Percentiles rank a stretch among this genome's conserved stretches.
Evolutionary conservation across 2,329 filamentous ascomycete genomes (phyloP).

Genomic region (Aspergillus bombycis): DNA sequence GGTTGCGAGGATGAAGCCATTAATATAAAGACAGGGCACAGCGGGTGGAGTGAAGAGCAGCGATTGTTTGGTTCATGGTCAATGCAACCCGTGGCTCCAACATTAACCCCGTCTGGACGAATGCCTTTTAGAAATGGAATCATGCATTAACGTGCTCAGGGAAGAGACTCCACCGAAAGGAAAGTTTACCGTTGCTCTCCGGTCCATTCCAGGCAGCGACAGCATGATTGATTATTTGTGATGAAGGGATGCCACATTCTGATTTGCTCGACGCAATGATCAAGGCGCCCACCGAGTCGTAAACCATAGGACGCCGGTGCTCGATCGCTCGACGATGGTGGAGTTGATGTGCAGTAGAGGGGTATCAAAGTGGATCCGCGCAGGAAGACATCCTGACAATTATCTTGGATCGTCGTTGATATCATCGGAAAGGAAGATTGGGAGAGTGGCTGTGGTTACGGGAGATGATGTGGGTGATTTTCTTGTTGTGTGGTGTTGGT

Average conservation of each 20-base stretch:
- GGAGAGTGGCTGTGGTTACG: constrained; percentile 1
- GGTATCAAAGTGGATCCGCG: constrained; percentile 3
- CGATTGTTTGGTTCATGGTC: constrained; percentile 4
- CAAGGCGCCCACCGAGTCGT: constrained; percentile 13
- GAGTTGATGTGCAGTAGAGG: constrained; percentile 12
- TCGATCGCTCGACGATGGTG: constrained; percentile 6
- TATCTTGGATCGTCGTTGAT: constrained; percentile 7
- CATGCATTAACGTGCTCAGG: constrained; percentile 3
- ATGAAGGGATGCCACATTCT: constrained; percentile 4
- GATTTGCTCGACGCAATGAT: constrained; percentile 16
- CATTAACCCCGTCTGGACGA: constrained; percentile 19
- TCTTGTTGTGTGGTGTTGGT: background rate
- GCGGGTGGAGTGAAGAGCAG: constrained; percentile 8
- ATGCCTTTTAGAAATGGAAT: constrained; percentile 2
- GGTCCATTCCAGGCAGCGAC: constrained; percentile 2
- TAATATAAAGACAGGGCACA: constrained; percentile 18
- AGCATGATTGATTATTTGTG: constrained; percentile 2
- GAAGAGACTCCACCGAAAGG: constrained; percentile 8
- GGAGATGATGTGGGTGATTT: background rate
- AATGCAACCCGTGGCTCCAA: constrained; percentile 22
- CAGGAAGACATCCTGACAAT: background rate
- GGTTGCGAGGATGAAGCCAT: constrained; percentile 13
- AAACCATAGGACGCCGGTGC: constrained; percentile 1
- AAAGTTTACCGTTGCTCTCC: constrained; percentile 9
- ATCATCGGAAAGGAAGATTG: constrained; percentile 5